Base-by-base conservation (phyloP, 148 eudicot species). In the Rhododendron ferrugineum region DNA sequence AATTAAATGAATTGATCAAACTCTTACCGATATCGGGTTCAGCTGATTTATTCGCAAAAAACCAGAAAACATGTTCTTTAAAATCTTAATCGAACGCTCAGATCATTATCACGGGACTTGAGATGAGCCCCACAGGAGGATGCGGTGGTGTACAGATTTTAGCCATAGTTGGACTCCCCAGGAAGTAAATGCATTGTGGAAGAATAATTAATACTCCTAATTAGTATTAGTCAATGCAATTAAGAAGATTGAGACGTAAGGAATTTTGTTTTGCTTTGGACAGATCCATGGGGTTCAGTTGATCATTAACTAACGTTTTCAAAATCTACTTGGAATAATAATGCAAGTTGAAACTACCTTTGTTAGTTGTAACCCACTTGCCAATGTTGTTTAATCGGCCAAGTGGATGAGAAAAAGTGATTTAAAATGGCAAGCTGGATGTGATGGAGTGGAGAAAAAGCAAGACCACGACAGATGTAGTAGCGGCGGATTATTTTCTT, bases 351-450 rank as follows among this genome's bases (percentile, higher is more conserved):
- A 70, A 28, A 70, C 37, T 5, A 8, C 37, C 20, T 70, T 70
- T 70, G 75, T 70, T 30, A 13, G 75, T 70, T 70, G 75, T 70
- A 70, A 70, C 75, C 75, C 75, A 70, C 75, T 70, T 13, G 37
- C 5, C 30, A 70, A 70, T 30, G 37, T 32, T 30, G 20, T 70
- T 70, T 30, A 30, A 70, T 70, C 20, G 30, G 36, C 18, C 75
- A 70, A 70, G 75, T 70, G 4, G 75, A 30, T 70, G 75, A 30
- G 36, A 30, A 30, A 60, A 30, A 30, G 75, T 70, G 20, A 11
- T 64, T 70, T 13, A 70, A 28, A 70, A 30, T 14, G 75, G 36
- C 36, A 30, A 70, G 75, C 75, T 70, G 75, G 75, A 70, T 70
- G 30, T n/a, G 37, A n/a, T n/a, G n/a, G n/a, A 30, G 74, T 4